phyloP scores from a whole-genome alignment of 345 rosid species.

The rapeseed (Brassica napus) region Da-Ae NC_063444.1:19715001-19715500 shows the following conservation, averaged over 20 bases:
- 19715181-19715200: slow-evolving; percentile 95
- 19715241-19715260: slow-evolving; percentile 98
- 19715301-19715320: slow-evolving; percentile 95
- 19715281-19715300: slow-evolving; percentile 98
- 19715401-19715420: slow-evolving; percentile 95
- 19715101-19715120: slow-evolving; percentile 79
- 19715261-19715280: slow-evolving; percentile 99
- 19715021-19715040: slow-evolving; percentile 99
- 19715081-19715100: slow-evolving; percentile 92
- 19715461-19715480: background rate
- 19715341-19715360: slow-evolving; percentile 99
- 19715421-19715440: slow-evolving; percentile 88
- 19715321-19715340: slow-evolving; percentile 97
- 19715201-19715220: slow-evolving; percentile 99
- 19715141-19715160: slow-evolving; percentile 96
- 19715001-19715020: slow-evolving; percentile 93
- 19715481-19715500: background rate
- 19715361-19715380: slow-evolving; percentile 85
- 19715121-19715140: slow-evolving; percentile 95
- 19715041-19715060: slow-evolving; percentile 95
- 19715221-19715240: slow-evolving; percentile 89
- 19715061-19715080: slow-evolving; percentile 92
- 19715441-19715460: slow-evolving; percentile 94
- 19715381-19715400: slow-evolving; percentile 98
- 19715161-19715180: slow-evolving; percentile 94